phyloP scores from a whole-genome alignment of 768 basidiomycete genomes.

The Boletus rex-veris region DNA sequence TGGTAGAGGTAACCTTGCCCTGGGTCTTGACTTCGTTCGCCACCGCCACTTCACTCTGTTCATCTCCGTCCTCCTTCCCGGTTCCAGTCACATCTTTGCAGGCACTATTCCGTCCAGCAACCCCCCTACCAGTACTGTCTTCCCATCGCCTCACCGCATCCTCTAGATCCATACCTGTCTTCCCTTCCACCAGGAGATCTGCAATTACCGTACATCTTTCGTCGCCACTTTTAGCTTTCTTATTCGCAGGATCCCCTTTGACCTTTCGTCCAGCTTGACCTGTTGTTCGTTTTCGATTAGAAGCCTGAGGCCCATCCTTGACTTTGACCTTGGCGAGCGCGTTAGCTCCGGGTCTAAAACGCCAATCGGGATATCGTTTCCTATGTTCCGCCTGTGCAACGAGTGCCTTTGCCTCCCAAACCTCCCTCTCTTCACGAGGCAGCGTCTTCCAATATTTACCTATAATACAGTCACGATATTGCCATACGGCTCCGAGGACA shows the following conservation, averaged over 20 bases:
- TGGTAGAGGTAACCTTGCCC: constrained; percentile 4
- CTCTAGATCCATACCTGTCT: constrained; percentile 60
- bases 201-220: constrained; percentile 66
- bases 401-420: constrained; percentile 75
- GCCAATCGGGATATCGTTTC: constrained; percentile 74
- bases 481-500: neutral
- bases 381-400: constrained; percentile 73
- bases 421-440: constrained; percentile 58
- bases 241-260: constrained; percentile 29
- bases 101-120: constrained; percentile 1
- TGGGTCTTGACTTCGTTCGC: constrained; percentile 11
- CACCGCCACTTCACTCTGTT: constrained; percentile 17
- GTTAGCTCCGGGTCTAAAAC: constrained; percentile 66
- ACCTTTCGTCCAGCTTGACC: constrained; percentile 26
- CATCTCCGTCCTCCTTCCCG: constrained; percentile 24
- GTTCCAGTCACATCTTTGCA: constrained; percentile 3
- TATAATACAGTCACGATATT: constrained; percentile 22
- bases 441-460: constrained; percentile 76
- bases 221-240: constrained; percentile 37
- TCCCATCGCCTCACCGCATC: constrained; percentile 55
- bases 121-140: constrained; percentile 7
- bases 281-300: constrained; percentile 27
- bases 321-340: constrained; percentile 38
- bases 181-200: constrained; percentile 61
- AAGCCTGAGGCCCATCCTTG: constrained; percentile 37